phyloP scores from a whole-genome alignment of 768 basidiomycete genomes.

The Neoboletus magnificus region DNA sequence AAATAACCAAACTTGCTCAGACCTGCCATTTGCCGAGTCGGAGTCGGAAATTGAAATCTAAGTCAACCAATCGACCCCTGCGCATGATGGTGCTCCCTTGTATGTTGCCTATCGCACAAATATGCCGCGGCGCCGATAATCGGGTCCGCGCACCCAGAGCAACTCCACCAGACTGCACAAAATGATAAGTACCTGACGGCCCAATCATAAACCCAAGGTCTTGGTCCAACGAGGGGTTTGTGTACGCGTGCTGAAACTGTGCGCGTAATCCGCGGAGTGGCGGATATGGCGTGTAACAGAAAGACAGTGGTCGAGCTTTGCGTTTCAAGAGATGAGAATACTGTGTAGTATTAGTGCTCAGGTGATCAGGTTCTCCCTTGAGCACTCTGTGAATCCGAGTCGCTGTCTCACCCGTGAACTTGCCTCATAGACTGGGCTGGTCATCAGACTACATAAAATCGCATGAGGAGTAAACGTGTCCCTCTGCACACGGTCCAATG shows the following conservation, averaged over 20 bases:
- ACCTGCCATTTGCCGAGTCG: too few relatives aligned
- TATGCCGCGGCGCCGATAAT: conserved; percentile 9
- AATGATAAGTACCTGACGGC: neutral
- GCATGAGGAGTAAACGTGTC: neutral
- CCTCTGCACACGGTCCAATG: neutral
- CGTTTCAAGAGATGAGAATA: conserved; percentile 7
- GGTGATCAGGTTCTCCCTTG: neutral
- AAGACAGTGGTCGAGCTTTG: neutral
- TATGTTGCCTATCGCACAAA: neutral
- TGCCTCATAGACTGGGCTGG: too few relatives aligned
- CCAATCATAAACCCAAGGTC: neutral
- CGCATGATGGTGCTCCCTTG: too few relatives aligned
- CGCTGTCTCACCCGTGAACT: neutral
- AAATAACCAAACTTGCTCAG: too few relatives aligned
- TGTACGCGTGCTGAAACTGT: neutral
- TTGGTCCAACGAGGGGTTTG: neutral
- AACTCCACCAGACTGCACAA: neutral
- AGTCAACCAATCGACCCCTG: too few relatives aligned
- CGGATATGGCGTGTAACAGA: neutral
- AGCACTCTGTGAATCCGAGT: neutral
- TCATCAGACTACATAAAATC: too few relatives aligned
- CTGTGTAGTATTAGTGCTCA: neutral
- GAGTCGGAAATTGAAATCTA: too few relatives aligned
- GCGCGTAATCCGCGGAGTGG: conserved; percentile 1
- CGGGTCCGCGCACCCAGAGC: neutral